These are phyloP conservation scores for Metrosideros polymorpha DNA, from an alignment of 441 rosid species.

Conservation along the genomic window DNA sequence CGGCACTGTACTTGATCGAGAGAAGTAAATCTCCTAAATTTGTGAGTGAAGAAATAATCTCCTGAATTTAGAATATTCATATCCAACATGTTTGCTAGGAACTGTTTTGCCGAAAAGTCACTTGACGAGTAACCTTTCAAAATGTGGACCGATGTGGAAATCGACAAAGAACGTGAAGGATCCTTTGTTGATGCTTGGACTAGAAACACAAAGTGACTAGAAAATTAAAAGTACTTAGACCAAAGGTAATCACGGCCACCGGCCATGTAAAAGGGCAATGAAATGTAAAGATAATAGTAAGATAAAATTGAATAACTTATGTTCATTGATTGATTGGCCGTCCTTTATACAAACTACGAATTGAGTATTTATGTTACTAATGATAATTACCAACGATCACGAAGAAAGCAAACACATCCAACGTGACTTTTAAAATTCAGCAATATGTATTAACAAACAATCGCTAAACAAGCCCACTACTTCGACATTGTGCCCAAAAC, in stretches of 20 bases:
- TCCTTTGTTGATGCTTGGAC: not conserved
- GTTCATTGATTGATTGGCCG: not conserved
- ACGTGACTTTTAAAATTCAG: no score
- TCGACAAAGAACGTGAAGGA: not conserved
- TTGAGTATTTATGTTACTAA: not conserved
- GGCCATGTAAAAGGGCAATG: not conserved
- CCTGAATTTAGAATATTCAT: no score
- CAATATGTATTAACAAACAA: no score
- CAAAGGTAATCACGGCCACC: not conserved
- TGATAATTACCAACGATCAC: no score
- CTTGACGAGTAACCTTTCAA: not conserved
- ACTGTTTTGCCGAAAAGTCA: not conserved
- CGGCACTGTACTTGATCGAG: no score
- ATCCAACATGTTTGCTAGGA: not conserved
- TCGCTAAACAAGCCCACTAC: fast-evolving
- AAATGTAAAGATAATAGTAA: not conserved
- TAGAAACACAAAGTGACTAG: not conserved
- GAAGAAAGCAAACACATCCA: no score
- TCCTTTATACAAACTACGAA: fast-evolving
- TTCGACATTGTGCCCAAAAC: not conserved
- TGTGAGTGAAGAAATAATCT: no score
- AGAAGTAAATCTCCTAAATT: no score
- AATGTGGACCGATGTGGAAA: not conserved
- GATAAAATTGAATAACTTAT: not conserved
- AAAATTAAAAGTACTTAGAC: not conserved